Base-by-base conservation (phyloP, 495 filamentous ascomycete genomes). In the Penicillium ucsense region DNA sequence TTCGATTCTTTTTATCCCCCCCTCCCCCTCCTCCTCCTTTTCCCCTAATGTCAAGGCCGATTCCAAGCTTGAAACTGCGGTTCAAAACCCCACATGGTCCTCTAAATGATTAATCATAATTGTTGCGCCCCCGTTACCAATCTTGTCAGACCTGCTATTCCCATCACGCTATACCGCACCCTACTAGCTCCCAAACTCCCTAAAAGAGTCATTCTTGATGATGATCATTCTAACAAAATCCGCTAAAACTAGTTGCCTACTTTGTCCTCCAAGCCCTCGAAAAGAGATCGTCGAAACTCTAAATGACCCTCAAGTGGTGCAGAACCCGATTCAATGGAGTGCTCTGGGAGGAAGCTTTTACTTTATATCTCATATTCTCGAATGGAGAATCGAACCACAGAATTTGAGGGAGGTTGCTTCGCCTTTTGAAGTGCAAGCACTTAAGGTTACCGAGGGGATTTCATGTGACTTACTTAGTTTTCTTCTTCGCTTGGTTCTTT, bases 211-310 rank as follows among this genome's bases (percentile, higher is more conserved):
- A 3, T 11, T 8, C 3, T 1, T 43, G 41, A 20, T 33, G 34
- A 43, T 45, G n/a, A n/a, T 27, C 10, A 42, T 29, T 43, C 20
- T 20, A 20, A 20, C 20, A 20, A 20, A 20, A 20, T 20, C 20
- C 20, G 20, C 20, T 20, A 20, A 20, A 20, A 1, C 20, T 61
- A 67, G 66, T 69, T 49, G 66, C 66, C 61, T 69, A 69, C 50
- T 4, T 66, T 45, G 48, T 56, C 7, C 41, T 62, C 5, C 59
- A 63, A 41, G 29, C 61, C 31, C 60, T 70, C 44, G 63, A 66
- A 38, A 61, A 61, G 47, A 60, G 59, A 38, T 45, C 56, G 6
- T 58, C 66, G 41, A 69, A 65, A 46, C 49, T 66, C n/a, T 68
- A 53, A 61, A 29, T 4, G 27, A 30, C 12, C 35, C 9, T 37